Percentiles rank a stretch among this genome's conserved stretches.
Conservation (phyloP, 129 eudicot genomes). For the Glebionis coronaria region DNA sequence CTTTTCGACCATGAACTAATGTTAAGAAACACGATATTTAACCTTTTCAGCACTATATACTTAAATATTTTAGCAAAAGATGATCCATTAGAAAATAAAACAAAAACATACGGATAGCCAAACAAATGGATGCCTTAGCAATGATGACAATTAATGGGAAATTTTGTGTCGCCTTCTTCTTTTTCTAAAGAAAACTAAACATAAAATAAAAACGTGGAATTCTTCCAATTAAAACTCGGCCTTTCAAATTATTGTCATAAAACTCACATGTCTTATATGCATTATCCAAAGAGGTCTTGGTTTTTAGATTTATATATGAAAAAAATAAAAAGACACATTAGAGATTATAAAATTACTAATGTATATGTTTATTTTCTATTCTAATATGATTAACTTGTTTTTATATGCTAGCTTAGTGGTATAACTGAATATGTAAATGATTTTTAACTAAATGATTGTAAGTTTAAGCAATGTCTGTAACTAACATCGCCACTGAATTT, state of each 20-base stretch:
- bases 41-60: no score
- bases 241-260: constrained; percentile 4
- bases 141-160: constrained; percentile 22
- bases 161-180: constrained; percentile 17
- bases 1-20: background rate
- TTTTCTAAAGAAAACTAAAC: constrained; percentile 10
- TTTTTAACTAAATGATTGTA: no score
- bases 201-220: background rate
- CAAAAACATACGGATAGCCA: constrained; percentile 1
- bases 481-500: no score
- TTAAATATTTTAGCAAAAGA: background rate
- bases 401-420: no score
- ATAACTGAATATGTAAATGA: no score
- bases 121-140: constrained; percentile 26
- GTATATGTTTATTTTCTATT: no score
- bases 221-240: background rate
- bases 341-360: no score
- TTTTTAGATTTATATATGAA: no score
- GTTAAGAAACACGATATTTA: no score
- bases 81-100: background rate
- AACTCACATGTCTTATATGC: constrained; percentile 10
- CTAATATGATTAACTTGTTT: no score
- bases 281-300: constrained; percentile 6
- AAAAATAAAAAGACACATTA: no score
- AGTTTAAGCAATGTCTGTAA: no score